Base-by-base conservation (phyloP, 73 alveolate genomes). In the Symbiodinium pilosum region DNA sequence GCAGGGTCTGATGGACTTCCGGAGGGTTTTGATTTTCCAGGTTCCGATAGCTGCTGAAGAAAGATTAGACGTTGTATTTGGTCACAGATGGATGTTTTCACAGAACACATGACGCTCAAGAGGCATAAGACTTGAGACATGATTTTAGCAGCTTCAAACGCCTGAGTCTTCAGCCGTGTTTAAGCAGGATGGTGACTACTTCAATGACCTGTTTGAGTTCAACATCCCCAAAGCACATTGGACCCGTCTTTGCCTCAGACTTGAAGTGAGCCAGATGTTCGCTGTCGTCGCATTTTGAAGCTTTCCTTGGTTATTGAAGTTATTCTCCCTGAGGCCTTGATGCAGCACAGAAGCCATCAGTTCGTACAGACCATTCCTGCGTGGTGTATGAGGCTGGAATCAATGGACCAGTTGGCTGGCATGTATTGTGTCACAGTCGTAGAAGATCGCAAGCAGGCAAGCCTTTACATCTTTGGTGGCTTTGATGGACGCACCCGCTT, bases 111-210 rank as follows among this genome's bases (percentile, higher is more conserved):
- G n/a, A n/a, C n/a, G n/a, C n/a, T n/a, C n/a, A n/a, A n/a, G n/a
- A n/a, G n/a, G n/a, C n/a, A n/a, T n/a, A n/a, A n/a, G n/a, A n/a
- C n/a, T n/a, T n/a, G n/a, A n/a, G n/a, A n/a, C n/a, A n/a, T n/a
- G n/a, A n/a, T n/a, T n/a, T n/a, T n/a, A n/a, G n/a, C n/a, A n/a
- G n/a, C n/a, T n/a, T n/a, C n/a, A n/a, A n/a, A n/a, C n/a, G n/a
- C n/a, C n/a, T n/a, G n/a, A n/a, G n/a, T n/a, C n/a, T n/a, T n/a
- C n/a, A n/a, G n/a, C n/a, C n/a, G 99, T 99, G 92, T 99, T 99
- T 24, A 75, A 99, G 99, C 99, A 99, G 93, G 99, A 99, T 30
- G 99, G 99, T 34, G 99, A 99, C 84, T 99, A 99, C 92, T 99
- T 99, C 99, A 99, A 99, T 86, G 99, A 99, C 87, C 56, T 99